Percentiles rank a stretch among this genome's conserved stretches.
These are phyloP conservation scores for Xerocomus brunneocitrinus DNA, from an alignment of 768 basidiomycete species.

Conservation along the genomic window DNA sequence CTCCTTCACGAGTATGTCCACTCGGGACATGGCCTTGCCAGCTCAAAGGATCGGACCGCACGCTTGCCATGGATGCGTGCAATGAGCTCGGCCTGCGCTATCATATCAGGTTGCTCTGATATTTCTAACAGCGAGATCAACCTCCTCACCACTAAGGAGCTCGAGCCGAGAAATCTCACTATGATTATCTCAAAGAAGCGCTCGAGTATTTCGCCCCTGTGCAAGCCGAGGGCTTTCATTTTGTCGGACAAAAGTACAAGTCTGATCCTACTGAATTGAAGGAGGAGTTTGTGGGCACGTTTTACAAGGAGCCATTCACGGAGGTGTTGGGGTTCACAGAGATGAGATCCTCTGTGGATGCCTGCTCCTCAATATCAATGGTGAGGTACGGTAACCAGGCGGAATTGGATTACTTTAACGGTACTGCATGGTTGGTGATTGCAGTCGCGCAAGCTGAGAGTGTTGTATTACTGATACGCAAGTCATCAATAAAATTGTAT, in stretches of 20 bases:
- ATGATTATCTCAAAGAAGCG: background rate
- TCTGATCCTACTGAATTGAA: background rate
- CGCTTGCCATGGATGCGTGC: conserved; percentile 2
- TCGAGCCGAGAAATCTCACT: background rate
- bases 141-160: background rate
- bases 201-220: background rate
- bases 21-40: background rate
- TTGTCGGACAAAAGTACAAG: background rate
- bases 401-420: conserved; percentile 6
- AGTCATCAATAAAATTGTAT: no score
- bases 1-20: background rate
- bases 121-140: rapidly evolving
- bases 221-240: conserved; percentile 1
- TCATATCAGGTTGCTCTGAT: background rate
- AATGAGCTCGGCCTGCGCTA: conserved; percentile 4
- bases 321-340: conserved; percentile 9
- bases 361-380: background rate
- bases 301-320: conserved; percentile 1
- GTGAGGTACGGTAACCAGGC: conserved; percentile 5
- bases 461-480: no score
- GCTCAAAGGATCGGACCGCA: background rate
- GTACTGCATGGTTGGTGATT: conserved; percentile 12
- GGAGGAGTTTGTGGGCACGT: background rate
- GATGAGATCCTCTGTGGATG: conserved; percentile 6
- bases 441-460: background rate